Evolutionary conservation across 805 yeast genomes (phyloP), one percentile per base, ranked within the genome.

Genomic region (Lachancea sp.): DNA sequence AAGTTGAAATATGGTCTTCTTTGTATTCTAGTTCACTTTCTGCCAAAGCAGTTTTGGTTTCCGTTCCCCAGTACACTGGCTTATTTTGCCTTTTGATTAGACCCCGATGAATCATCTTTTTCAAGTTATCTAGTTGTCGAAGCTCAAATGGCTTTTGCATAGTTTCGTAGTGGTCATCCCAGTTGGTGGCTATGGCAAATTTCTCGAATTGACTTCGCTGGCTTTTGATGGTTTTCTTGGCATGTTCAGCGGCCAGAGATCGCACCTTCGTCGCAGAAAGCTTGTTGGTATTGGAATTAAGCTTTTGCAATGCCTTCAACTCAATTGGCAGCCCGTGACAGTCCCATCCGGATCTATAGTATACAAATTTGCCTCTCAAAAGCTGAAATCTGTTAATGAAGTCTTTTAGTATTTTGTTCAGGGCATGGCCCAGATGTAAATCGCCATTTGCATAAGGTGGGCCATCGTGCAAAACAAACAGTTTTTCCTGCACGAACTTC

Each of bases 381-480:
- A 90, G 67, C 57, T 87, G 80, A 53, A 69, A 82, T 42, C 99
- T 70, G 50, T 78, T 77, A 37, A 91, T 78, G 38, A 93, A 79
- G 63, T 93, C 99, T 62, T 93, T 93, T 45, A 88, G 64, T 17
- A 89, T 76, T 60, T 93, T 91, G 68, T 93, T 93, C 55, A 93
- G 66, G 0, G 98, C 87, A 66, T 93, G 99, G 45, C 98, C 88
- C 41, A 90, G 64, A 62, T 93, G 99, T 18, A 93, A 68, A 50
- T 83, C 88, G 2, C 98, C 99, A 60, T 93, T 93, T 11, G 99
- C 98, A 65, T 91, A 93, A 0, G 99, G 99, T 0, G 99, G 99
- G 0, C 99, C 99, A 66, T 93, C 99, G 55, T 90, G 97, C 1
- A 93, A 67, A 1, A 83, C 74, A 55, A 84, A 91, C 30, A 73